Evolutionary conservation across 768 basidiomycete genomes (phyloP), one percentile per base, ranked within the genome.

Genomic region (Gyrodon lividus): DNA sequence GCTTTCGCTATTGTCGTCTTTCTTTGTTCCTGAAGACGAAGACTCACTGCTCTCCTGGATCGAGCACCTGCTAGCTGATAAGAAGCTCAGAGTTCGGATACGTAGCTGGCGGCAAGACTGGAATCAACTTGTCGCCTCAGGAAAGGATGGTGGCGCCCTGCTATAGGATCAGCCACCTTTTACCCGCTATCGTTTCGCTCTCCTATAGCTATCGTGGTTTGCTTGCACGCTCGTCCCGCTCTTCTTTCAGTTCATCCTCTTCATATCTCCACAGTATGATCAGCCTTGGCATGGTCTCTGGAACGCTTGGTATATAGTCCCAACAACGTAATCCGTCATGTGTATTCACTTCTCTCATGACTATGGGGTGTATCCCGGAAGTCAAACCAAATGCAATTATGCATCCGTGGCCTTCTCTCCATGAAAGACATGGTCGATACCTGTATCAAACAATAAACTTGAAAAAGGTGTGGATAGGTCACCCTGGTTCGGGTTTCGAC

Each of bases 1-100:
- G 17, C 74, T 98, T 14, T 94, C 92, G 13, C 74, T 94, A 13
- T 73, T 99, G 8, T 96, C 94, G 0, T 96, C 93, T 7, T 96
- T 93, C 72, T 98, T 97, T 64, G 85, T 98, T 6, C 90, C 92
- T 0, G 90, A 96, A 67, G 84, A 91, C 60, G 96, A 98, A 55
- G 83, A 98, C 59, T 71, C 75, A 4, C 75, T 97, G 23, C 71
- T 99, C 59, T 69, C 74, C 2, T 99, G 95, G 95, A 83, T 98
- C 43, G 80, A 77, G 52, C 78, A 76, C 46, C 71, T 79, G 44
- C 62, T 86, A 16, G 70, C 65, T 22, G 74, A 86, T 65, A 80
- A 81, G 71, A 92, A 86, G 56, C 70, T 96, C 40, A 76, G 87
- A 46, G 63, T 73, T 16, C 82, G 75, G 57, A 95, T 98, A 78